Evolutionary conservation across 2,329 filamentous ascomycete species (phyloP), one percentile per base, ranked within the genome.

Genomic region (Zymoseptoria tritici): DNA sequence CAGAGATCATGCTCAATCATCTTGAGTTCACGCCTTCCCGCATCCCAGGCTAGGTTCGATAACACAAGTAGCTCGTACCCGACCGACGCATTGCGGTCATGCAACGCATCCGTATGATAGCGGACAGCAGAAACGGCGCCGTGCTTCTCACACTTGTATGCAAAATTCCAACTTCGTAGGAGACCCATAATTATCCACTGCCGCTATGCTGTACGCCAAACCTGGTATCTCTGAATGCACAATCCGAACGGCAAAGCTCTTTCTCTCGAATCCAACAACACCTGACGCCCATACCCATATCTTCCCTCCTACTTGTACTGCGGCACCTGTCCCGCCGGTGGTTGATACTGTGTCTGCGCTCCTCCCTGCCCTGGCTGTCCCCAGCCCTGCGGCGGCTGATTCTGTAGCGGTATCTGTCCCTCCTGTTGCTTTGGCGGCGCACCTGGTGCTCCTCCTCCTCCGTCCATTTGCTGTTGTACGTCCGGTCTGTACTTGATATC

Each of bases 401-500:
- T 68, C 60, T 73, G 68, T 68, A 73, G 65, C 31, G 71, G 71
- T 62, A 74, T 72, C 54, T 66, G 67, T 21, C 46, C 24, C 13
- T 59, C 54, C 24, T 55, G 61, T 57, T 22, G 52, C 16, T 16
- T 13, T 46, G 36, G 36, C 36, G 36, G 52, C 11, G 36, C 36
- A 16, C 36, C 36, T 2, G 36, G 36, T 53, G 52, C 52, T 16
- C 55, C 60, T 57, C 59, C 66, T 52, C 66, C 66, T 56, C 62
- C 63, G 19, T 71, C 58, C 71, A 72, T 72, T 63, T 72, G 70
- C 52, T 71, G 67, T 58, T 74, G 68, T 9, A 74, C 73, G 58
- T 75, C 73, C 8, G 73, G 73, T 51, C 73, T 67, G 55, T 71
- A 78, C 69, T 77, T 77, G 65, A 80, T 73, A 63, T 80, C 26